Percentiles rank a stretch among this genome's conserved stretches.
These are phyloP conservation scores for Boletus albobrunnescens DNA, from an alignment of 1,284 basidiomycete genomes.

Conservation along the genomic window DNA sequence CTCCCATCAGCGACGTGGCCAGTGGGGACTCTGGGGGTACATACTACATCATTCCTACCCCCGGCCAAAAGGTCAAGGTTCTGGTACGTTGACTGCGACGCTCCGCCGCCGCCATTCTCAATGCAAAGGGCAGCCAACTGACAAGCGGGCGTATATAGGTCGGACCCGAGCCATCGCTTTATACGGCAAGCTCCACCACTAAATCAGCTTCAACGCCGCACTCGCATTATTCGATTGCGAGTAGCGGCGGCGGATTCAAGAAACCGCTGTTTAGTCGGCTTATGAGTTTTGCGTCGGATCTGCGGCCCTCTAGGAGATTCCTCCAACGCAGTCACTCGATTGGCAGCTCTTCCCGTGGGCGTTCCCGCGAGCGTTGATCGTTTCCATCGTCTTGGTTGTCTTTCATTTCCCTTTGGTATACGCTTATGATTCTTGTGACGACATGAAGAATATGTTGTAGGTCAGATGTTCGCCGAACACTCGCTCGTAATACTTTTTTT, in stretches of 20 bases:
- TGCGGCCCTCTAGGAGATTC: constrained; percentile 30
- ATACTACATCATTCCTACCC: constrained; percentile 65
- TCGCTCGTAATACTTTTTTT: constrained; percentile 11
- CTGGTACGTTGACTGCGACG: constrained; percentile 48
- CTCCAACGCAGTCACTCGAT: constrained; percentile 46
- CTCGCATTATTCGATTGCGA: constrained; percentile 30
- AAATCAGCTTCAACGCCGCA: constrained; percentile 44
- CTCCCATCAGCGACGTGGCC: constrained; percentile 39
- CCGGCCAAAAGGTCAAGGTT: constrained; percentile 65
- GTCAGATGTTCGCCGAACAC: constrained; percentile 6
- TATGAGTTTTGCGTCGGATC: constrained; percentile 42
- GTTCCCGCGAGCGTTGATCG: constrained; percentile 21
- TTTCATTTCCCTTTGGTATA: background rate
- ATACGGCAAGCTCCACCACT: constrained; percentile 49
- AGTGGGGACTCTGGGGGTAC: constrained; percentile 60
- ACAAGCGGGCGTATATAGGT: constrained; percentile 28
- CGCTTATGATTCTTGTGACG: constrained; percentile 5
- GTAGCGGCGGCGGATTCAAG: constrained; percentile 32
- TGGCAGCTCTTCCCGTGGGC: constrained; percentile 21
- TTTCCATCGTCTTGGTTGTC: background rate
- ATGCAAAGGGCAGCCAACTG: constrained; percentile 5
- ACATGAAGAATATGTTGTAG: constrained; percentile 13
- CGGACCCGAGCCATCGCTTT: constrained; percentile 46
- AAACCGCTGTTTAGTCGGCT: constrained; percentile 50
- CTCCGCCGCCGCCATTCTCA: constrained; percentile 2